Conservation (phyloP, 2,329 filamentous ascomycete genomes). For the Aspergillus pseudoterreus region DNA sequence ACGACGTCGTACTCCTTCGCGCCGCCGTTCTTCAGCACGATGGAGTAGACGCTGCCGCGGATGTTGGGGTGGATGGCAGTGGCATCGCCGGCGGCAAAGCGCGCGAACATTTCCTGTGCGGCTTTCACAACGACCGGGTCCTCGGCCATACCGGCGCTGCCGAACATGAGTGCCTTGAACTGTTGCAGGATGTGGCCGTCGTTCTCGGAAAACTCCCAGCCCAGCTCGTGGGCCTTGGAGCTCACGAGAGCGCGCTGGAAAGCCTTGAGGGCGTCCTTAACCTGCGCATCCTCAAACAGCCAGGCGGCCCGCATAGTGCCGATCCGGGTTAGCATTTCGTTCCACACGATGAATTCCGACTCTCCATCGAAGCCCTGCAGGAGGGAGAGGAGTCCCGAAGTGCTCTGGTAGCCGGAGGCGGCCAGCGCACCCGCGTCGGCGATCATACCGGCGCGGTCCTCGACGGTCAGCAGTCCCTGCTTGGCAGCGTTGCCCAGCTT, state of each 20-base stretch:
- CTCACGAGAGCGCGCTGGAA: conserved; percentile 78
- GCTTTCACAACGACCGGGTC: conserved; percentile 75
- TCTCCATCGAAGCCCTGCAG: conserved; percentile 80
- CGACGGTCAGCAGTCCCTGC: conserved; percentile 72
- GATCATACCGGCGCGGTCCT: conserved; percentile 93
- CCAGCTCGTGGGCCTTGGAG: conserved; percentile 77
- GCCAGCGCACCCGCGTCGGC: conserved; percentile 87
- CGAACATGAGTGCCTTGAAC: conserved; percentile 90
- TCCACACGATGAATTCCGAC: conserved; percentile 90
- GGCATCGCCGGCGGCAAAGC: conserved; percentile 74
- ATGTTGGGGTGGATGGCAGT: conserved; percentile 89
- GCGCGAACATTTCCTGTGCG: conserved; percentile 84
- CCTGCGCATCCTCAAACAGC: conserved; percentile 75
- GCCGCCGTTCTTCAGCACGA: conserved; percentile 78
- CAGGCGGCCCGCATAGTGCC: conserved; percentile 77
- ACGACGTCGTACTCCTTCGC: conserved; percentile 80
- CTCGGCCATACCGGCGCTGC: conserved; percentile 73
- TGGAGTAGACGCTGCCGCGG: conserved; percentile 78
- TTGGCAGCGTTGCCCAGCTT: conserved; percentile 88
- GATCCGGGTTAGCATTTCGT: conserved; percentile 78
- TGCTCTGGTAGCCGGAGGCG: conserved; percentile 88
- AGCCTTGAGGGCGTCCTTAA: conserved; percentile 69
- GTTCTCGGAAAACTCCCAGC: conserved; percentile 79
- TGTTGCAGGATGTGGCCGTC: conserved; percentile 91
- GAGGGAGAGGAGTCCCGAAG: conserved; percentile 79